Evolutionary conservation across 768 basidiomycete species (phyloP).

Genomic region (Bullera alba): DNA sequence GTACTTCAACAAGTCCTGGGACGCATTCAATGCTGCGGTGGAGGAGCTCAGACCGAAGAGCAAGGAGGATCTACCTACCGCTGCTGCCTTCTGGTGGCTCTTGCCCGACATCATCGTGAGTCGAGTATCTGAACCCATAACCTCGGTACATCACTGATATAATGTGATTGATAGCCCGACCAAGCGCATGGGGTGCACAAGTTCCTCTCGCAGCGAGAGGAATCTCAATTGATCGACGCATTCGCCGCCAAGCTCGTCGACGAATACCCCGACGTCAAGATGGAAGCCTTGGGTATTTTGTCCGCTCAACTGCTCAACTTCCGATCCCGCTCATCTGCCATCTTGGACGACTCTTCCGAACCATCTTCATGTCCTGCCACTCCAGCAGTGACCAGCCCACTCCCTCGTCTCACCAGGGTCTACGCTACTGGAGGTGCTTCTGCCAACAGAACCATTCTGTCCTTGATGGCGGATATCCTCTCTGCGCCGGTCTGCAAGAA

Average conservation of each 20-base stretch:
- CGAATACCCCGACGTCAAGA: slow-evolving; percentile 46
- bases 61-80: slow-evolving; percentile 15
- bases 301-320: slow-evolving; percentile 82
- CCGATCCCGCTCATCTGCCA: slow-evolving; percentile 61
- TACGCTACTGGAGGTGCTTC: slow-evolving; percentile 75
- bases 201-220: slow-evolving; percentile 16
- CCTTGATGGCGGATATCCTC: slow-evolving; percentile 72
- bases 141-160: neutral
- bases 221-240: slow-evolving; percentile 8
- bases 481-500: slow-evolving; percentile 61
- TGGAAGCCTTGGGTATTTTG: slow-evolving; percentile 59
- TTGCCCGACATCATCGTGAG: slow-evolving; percentile 70
- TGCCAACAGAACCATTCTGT: slow-evolving; percentile 63
- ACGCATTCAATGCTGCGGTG: slow-evolving; percentile 61
- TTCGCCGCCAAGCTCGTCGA: slow-evolving; percentile 14
- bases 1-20: slow-evolving; percentile 60
- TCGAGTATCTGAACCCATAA: neutral
- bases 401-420: slow-evolving; percentile 54
- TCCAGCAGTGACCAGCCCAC: slow-evolving; percentile 1
- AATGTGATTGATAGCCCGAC: slow-evolving; percentile 50
- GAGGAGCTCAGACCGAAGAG: slow-evolving; percentile 13
- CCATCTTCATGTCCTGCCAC: slow-evolving; percentile 10
- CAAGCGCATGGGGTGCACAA: slow-evolving; percentile 63
- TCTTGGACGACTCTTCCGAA: slow-evolving; percentile 40
- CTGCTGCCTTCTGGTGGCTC: slow-evolving; percentile 71